phyloP scores from a whole-genome alignment of 352 stramenopile species.

The Phytophthora sp. region DNA sequence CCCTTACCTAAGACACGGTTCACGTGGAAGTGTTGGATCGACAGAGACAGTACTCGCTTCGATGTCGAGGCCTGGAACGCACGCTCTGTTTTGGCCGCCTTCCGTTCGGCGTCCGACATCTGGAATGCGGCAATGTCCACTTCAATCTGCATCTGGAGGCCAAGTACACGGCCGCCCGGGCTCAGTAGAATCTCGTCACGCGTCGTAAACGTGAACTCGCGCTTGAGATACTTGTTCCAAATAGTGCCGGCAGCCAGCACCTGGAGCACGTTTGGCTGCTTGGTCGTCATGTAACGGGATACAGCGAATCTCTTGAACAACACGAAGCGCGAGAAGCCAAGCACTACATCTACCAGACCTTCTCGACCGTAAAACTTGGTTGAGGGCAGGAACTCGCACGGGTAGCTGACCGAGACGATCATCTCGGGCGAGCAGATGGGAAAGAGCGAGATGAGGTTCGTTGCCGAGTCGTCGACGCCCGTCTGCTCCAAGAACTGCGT shows the following conservation, averaged over 20 bases:
- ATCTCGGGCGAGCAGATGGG: constrained; percentile 86
- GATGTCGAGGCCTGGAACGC: constrained; percentile 74
- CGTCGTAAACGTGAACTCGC: constrained; percentile 83
- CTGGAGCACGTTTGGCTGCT: constrained; percentile 82
- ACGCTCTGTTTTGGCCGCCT: constrained; percentile 67
- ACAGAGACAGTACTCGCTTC: constrained; percentile 85
- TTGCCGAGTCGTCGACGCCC: constrained; percentile 56
- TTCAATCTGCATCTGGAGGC: constrained; percentile 88
- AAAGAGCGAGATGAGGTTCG: constrained; percentile 78
- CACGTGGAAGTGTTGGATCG: constrained; percentile 95
- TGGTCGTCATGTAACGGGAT: constrained; percentile 77
- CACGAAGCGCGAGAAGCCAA: constrained; percentile 77
- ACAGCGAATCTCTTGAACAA: constrained; percentile 77
- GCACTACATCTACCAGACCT: constrained; percentile 79
- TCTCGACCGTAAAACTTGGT: constrained; percentile 82
- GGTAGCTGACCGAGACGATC: constrained; percentile 74
- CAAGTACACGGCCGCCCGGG: constrained; percentile 74
- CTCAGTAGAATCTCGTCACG: constrained; percentile 83
- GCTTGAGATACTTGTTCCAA: constrained; percentile 82
- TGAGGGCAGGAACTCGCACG: constrained; percentile 80
- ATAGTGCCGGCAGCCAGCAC: constrained; percentile 77
- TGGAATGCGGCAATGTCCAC: constrained; percentile 83
- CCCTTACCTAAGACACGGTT: constrained; percentile 95
- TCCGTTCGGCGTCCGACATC: constrained; percentile 76
- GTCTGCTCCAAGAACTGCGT: constrained; percentile 74